A percentile compares a stretch with the other conserved stretches of the same genome.
These are phyloP conservation scores for Chaetomium globosum DNA, from an alignment of 2,329 filamentous ascomycete genomes.

Conservation along the genomic window DNA sequence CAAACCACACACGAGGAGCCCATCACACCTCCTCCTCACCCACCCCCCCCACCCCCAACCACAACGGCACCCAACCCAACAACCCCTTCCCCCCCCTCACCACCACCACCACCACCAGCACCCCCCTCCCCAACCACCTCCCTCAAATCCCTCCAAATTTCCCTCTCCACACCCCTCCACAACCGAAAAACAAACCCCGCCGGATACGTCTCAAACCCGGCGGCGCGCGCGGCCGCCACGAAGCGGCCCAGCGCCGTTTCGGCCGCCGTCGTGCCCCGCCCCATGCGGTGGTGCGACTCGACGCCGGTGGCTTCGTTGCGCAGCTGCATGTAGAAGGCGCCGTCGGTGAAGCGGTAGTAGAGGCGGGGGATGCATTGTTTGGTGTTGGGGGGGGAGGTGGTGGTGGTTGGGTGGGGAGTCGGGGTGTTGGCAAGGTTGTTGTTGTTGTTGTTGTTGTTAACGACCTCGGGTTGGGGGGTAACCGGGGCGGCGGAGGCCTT, in stretches of 20 bases:
- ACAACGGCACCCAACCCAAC: neutral
- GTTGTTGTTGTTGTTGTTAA: neutral
- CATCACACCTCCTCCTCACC: neutral
- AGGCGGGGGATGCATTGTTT: conserved; percentile 16
- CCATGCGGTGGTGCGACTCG: conserved; percentile 10
- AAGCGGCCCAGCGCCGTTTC: conserved; percentile 19
- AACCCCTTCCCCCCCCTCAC: neutral
- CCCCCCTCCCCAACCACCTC: neutral
- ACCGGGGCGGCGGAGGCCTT: conserved; percentile 2
- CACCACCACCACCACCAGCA: neutral
- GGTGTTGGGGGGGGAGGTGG: neutral
- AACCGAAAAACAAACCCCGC: conserved; percentile 15
- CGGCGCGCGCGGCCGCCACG: neutral
- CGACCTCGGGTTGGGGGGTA: neutral
- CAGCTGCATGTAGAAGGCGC: conserved; percentile 21
- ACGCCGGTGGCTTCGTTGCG: neutral
- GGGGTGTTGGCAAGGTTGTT: neutral
- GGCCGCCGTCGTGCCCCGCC: conserved; percentile 14
- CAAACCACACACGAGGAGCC: too few species aligned
- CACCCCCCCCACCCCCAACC: neutral
- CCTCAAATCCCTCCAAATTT: conserved; percentile 13
- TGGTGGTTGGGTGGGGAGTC: neutral
- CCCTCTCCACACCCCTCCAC: conserved; percentile 18
- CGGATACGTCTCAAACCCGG: neutral
- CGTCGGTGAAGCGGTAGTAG: conserved; percentile 21